Conservation (phyloP, 768 basidiomycete species). For the Megacollybia marginata region DNA sequence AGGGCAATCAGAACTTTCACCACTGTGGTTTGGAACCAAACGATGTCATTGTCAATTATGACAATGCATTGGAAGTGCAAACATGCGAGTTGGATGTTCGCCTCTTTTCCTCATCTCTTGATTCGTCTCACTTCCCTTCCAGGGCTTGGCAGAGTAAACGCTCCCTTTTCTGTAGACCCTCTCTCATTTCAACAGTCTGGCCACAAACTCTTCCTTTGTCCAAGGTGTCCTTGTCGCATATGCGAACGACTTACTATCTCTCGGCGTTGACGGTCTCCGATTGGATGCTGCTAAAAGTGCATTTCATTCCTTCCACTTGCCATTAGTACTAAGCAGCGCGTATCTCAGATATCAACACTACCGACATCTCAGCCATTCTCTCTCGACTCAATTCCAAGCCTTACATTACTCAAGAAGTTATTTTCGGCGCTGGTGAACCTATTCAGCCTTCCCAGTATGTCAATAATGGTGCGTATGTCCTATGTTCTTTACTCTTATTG, state of each 20-base stretch:
- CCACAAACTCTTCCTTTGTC: constrained; percentile 56
- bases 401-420: constrained; percentile 62
- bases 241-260: constrained; percentile 50
- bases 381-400: constrained; percentile 30
- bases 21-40: constrained; percentile 49
- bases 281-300: constrained; percentile 61
- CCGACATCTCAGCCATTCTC: constrained; percentile 48
- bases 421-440: constrained; percentile 44
- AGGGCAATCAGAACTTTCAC: constrained; percentile 41
- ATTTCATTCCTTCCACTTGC: constrained; percentile 2
- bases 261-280: constrained; percentile 57
- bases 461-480: constrained; percentile 30
- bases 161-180: constrained; percentile 2
- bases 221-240: constrained; percentile 46
- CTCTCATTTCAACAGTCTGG: constrained; percentile 32
- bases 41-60: constrained; percentile 50
- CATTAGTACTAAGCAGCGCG: too few relatives aligned
- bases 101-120: too few relatives aligned
- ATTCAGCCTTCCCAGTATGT: constrained; percentile 51
- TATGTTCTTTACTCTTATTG: neutral
- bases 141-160: constrained; percentile 43
- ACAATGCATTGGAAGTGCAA: constrained; percentile 47
- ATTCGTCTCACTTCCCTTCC: too few relatives aligned
- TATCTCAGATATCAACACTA: constrained; percentile 41
- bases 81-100: constrained; percentile 39